Evolutionary conservation across 2,329 filamentous ascomycete genomes (phyloP).

Genomic region (Hypoxylon sp.): DNA sequence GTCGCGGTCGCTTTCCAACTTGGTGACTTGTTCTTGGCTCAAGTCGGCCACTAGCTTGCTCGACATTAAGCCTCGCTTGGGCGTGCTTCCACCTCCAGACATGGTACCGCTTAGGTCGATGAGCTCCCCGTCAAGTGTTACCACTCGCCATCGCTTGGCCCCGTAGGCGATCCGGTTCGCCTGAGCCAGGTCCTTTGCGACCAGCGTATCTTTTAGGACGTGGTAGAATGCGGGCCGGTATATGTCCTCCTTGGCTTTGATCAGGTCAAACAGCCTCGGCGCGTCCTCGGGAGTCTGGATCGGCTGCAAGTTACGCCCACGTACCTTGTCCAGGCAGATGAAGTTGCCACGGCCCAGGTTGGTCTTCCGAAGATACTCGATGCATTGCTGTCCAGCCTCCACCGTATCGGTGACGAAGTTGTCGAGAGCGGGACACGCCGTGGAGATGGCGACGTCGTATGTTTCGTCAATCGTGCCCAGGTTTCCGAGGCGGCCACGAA

Average conservation of each 20-base stretch:
- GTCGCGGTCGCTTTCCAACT: slow-evolving; percentile 88
- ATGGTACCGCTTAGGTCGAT: slow-evolving; percentile 99
- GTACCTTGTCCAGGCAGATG: slow-evolving; percentile 90
- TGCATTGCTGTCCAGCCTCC: slow-evolving; percentile 95
- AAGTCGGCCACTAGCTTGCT: slow-evolving; percentile 90
- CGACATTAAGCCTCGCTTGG: slow-evolving; percentile 94
- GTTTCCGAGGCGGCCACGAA: slow-evolving; percentile 94
- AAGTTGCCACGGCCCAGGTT: slow-evolving; percentile 97
- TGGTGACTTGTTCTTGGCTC: slow-evolving; percentile 85
- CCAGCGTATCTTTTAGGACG: slow-evolving; percentile 92
- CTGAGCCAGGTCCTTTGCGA: slow-evolving; percentile 91
- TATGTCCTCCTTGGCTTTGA: slow-evolving; percentile 85
- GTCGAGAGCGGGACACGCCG: slow-evolving; percentile 88
- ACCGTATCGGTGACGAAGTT: slow-evolving; percentile 98
- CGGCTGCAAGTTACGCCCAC: slow-evolving; percentile 76
- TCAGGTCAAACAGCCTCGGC: slow-evolving; percentile 89
- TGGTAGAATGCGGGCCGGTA: slow-evolving; percentile 95
- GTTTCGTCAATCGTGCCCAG: slow-evolving; percentile 91
- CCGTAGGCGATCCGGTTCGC: slow-evolving; percentile 97
- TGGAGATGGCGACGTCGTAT: slow-evolving; percentile 98
- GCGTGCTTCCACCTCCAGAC: slow-evolving; percentile 92
- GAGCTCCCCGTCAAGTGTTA: slow-evolving; percentile 91
- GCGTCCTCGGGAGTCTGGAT: slow-evolving; percentile 93
- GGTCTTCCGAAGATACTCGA: slow-evolving; percentile 96
- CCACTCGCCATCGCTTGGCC: slow-evolving; percentile 91